Evolutionary conservation across 345 rosid genomes (phyloP).

Genomic region (Hypericum perforatum): DNA sequence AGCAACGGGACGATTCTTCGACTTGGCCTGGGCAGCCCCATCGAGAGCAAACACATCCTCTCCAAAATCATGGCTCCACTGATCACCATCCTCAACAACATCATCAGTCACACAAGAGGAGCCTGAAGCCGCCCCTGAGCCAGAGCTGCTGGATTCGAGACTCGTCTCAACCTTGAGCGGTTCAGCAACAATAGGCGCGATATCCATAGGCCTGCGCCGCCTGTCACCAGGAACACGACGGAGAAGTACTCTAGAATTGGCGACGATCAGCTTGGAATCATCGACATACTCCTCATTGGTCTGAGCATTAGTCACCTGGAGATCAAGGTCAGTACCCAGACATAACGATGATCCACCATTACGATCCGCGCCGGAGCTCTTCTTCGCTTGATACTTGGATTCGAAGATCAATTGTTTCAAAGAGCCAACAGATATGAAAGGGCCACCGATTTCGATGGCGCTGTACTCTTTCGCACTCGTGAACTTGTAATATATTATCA

Average conservation of each 20-base stretch:
- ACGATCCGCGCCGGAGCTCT: not conserved
- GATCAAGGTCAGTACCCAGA: not conserved
- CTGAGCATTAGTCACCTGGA: not conserved
- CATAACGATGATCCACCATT: not conserved
- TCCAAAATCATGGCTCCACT: not conserved
- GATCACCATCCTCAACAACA: not conserved
- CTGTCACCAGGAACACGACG: not conserved
- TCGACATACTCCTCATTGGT: not conserved
- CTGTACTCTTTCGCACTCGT: not conserved
- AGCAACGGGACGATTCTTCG: too few species aligned
- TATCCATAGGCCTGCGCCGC: not conserved
- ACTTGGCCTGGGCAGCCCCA: not conserved
- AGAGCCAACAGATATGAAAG: not conserved
- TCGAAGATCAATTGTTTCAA: not conserved
- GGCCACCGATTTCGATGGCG: not conserved
- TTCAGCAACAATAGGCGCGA: not conserved
- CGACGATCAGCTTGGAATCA: not conserved
- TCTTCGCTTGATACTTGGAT: not conserved
- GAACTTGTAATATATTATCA: not conserved
- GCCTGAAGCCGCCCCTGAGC: not conserved
- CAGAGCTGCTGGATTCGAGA: too few species aligned
- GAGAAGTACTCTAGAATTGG: not conserved
- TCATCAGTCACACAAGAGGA: too few species aligned
- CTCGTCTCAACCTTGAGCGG: not conserved
- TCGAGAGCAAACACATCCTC: not conserved